Conservation (phyloP, 176 grass and related monocot species). For the Pontederia crassipes region DNA sequence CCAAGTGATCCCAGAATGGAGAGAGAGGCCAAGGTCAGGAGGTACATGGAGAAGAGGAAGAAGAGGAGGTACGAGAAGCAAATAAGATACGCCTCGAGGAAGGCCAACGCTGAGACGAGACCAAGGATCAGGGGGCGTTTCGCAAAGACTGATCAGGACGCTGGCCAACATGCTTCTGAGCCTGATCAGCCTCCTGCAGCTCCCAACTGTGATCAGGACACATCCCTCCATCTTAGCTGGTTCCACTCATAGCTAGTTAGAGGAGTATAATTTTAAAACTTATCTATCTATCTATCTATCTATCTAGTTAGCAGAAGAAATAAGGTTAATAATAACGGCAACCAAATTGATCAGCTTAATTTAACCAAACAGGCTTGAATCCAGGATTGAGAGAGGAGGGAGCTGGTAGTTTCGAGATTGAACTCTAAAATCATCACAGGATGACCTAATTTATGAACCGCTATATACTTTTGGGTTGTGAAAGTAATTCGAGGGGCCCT, state of each 20-base stretch:
- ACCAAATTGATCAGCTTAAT: too few species aligned
- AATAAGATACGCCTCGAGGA: slow-evolving; percentile 18
- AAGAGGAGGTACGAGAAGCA: slow-evolving; percentile 19
- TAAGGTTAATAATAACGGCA: too few species aligned
- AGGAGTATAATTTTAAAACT: too few species aligned
- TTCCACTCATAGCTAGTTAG: slow-evolving; percentile 1
- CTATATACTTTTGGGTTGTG: too few species aligned
- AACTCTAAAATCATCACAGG: too few species aligned
- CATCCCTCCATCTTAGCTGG: slow-evolving; percentile 3
- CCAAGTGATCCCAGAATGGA: slow-evolving; percentile 7
- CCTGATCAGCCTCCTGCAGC: background rate
- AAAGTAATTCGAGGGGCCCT: too few species aligned
- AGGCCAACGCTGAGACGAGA: slow-evolving; percentile 21
- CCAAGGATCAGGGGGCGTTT: slow-evolving; percentile 19
- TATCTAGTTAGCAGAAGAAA: background rate
- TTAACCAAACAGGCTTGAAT: too few species aligned
- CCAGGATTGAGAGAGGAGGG: too few species aligned
- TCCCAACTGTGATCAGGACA: background rate
- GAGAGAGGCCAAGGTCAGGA: slow-evolving; percentile 20
- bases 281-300: background rate
- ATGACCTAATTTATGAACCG: too few species aligned
- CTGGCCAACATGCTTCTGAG: background rate
- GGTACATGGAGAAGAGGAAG: slow-evolving; percentile 24
- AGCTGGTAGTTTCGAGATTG: too few species aligned
- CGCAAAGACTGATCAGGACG: slow-evolving; percentile 12